Evolutionary conservation across 768 basidiomycete species (phyloP), one percentile per base, ranked within the genome.

Genomic region (Xerocomus spinulosus): DNA sequence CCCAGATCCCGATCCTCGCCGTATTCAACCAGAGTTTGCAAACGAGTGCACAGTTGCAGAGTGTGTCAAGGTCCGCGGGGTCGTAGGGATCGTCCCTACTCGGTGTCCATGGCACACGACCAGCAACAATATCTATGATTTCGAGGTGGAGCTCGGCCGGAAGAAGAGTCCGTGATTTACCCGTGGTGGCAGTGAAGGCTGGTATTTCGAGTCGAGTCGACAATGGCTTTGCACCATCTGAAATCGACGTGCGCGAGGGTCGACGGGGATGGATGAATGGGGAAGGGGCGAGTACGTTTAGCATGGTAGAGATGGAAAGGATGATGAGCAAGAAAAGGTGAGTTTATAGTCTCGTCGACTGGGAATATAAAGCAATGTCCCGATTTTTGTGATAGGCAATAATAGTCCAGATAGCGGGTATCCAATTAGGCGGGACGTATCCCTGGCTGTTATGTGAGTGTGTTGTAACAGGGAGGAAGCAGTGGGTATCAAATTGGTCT

Each of bases 71-170:
- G 46, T 68, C 48, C 7, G 37, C 18, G 1, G 48, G 57, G 34
- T 53, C 55, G 21, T 51, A 55, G 20, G 52, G 33, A 13, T 57
- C 44, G 7, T 57, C 50, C n/a, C 12, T 41, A 14, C 17, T 47
- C 1, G 52, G 42, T 1, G 44, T 48, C 37, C 18, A 42, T 26
- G 53, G 50, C 20, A 61, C 48, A 26, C 51, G 53, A 44, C 30
- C 34, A 18, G 59, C 52, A n/a, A 66, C 44, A 39, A 48, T 43
- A 23, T 68, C 61, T 32, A 66, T 62, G 48, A 66, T 57, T 30
- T 57, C 53, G 33, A 68, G 57, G 25, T 68, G 61, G 30, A 66
- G 52, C 49, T 68, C 66, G 20, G 62, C 53, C 14, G 64, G 64
- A 28, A 66, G 59, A 43, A 40, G 50, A 4, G 39, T 9, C 4